phyloP scores from a whole-genome alignment of 768 basidiomycete genomes.

The Auricularia cornea region DNA sequence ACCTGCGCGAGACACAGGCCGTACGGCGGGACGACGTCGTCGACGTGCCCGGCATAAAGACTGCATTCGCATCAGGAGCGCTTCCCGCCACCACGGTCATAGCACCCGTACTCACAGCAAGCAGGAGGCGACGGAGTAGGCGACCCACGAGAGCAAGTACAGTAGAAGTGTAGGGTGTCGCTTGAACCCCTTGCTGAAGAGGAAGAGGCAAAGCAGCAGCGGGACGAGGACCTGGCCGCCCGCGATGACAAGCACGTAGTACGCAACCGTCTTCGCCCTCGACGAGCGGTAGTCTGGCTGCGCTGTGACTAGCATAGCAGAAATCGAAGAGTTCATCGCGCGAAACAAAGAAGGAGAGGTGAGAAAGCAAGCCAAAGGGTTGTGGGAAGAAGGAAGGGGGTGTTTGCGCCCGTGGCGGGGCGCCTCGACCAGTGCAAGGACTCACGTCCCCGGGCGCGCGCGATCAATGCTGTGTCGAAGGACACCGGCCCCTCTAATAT shows the following conservation, averaged over 20 bases:
- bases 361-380: neutral
- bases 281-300: neutral
- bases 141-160: neutral
- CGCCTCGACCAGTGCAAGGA: too few relatives aligned
- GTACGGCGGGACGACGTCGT: neutral
- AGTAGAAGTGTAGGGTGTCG: neutral
- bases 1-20: neutral
- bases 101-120: constrained; percentile 1
- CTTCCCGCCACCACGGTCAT: too few relatives aligned
- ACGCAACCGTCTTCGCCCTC: neutral
- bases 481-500: too few relatives aligned
- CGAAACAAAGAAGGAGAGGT: neutral
- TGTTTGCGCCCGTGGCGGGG: too few relatives aligned
- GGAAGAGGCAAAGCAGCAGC: neutral
- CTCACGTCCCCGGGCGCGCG: too few relatives aligned
- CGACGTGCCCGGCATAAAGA: neutral
- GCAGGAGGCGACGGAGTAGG: neutral
- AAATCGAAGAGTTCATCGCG: neutral
- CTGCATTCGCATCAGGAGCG: neutral
- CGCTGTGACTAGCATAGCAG: neutral
- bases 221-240: neutral
- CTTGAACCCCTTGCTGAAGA: neutral
- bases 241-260: neutral
- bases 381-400: too few relatives aligned
- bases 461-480: too few relatives aligned